phyloP scores from a whole-genome alignment of 2,329 filamentous ascomycete species.

The Cercospora sp. region DNA sequence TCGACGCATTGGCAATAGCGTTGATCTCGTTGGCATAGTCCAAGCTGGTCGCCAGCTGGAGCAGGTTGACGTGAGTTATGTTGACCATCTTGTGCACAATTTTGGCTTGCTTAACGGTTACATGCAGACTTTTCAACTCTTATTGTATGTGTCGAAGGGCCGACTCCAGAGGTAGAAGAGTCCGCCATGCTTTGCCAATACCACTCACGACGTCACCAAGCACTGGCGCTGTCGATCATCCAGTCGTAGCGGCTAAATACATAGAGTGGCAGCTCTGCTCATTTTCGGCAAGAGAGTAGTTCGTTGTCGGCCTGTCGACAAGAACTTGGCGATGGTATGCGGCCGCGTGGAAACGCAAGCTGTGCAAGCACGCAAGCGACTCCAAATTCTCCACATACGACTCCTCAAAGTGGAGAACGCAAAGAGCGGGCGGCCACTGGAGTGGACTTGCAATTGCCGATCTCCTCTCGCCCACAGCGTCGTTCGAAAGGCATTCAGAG shows the following conservation, averaged over 20 bases:
- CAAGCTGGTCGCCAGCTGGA: constrained; percentile 37
- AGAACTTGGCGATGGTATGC: not conserved
- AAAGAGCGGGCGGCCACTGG: not conserved
- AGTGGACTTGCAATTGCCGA: not conserved
- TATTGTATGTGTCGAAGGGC: not conserved
- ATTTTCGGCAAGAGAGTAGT: not conserved
- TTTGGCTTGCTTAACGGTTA: not conserved
- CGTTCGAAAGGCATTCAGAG: not conserved
- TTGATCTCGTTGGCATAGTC: constrained; percentile 35
- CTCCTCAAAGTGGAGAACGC: not conserved
- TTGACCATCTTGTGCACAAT: constrained; percentile 34
- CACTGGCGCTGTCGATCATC: constrained; percentile 6
- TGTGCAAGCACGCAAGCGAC: not conserved
- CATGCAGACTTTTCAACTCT: not conserved
- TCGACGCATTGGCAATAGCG: constrained; percentile 34
- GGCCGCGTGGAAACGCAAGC: not conserved
- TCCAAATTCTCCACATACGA: not conserved
- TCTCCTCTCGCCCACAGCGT: not conserved
- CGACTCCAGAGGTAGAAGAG: not conserved
- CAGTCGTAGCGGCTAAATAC: constrained; percentile 1
- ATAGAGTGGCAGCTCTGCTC: not conserved
- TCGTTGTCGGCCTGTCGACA: not conserved
- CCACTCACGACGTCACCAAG: constrained; percentile 9
- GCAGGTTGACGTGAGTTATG: constrained; percentile 38
- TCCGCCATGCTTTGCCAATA: constrained; percentile 22